Base-by-base conservation (phyloP, 805 yeast genomes). In the Pachysolen tannophilus region DNA sequence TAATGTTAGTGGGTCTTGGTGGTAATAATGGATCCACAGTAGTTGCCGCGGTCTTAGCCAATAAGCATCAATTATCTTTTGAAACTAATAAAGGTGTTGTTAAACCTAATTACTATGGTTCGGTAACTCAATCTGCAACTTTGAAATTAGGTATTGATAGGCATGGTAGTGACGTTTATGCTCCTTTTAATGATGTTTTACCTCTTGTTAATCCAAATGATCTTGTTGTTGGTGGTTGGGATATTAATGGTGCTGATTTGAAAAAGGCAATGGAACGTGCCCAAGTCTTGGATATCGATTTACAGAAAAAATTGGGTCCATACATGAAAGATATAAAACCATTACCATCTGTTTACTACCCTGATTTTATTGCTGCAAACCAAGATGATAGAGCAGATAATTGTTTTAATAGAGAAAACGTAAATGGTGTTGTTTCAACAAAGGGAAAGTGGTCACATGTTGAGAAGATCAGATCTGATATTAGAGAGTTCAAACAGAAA, bases 21-120 rank as follows among this genome's bases (percentile, higher is more conserved):
- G 97, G 97, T 61, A 88, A 88, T 69, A 88, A 88, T 55, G 97
- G 97, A 60, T 72, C 96, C 40, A 88, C 97, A 10, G 69, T 90
- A 45, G 75, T 87, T 36, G 87, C 90, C 30, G 80, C 96, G 8
- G 69, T 79, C 34, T 72, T 82, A 45, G 95, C 97, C 41, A 88
- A 88, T 68, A 85, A 80, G 51, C 70, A 83, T 56, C 71, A 82
- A 43, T 57, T 88, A 43, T 60, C 74, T 34, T 88, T 88, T 65
- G 77, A 83, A 53, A 86, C 82, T 49, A 87, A 86, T 63, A 78
- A 78, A 37, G 95, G 95, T 35, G 68, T 66, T 18, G 69, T 75
- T 32, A 67, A 68, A 43, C 69, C 79, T 38, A 88, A 87, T 63
- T 88, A 86, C 60, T 88, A 72, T 48, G 97, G 97, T 38, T 85